Base-by-base conservation (phyloP, 2,329 filamentous ascomycete genomes). In the Gaeumannomyces sp. region DNA sequence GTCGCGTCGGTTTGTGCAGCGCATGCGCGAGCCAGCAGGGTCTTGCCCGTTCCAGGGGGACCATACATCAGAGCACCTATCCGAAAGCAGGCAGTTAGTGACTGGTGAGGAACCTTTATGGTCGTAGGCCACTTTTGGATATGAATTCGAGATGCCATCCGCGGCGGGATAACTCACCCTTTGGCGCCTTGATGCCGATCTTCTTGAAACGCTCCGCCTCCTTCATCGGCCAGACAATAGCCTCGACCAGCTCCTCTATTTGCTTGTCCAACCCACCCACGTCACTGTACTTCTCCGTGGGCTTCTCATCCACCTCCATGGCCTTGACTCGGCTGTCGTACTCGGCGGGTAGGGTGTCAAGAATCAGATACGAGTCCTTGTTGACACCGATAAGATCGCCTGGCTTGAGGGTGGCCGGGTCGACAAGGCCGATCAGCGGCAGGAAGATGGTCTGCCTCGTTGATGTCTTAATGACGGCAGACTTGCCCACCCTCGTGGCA, bases 271-370 rank as follows among this genome's bases (percentile, higher is more conserved):
- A 79, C 63, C 95, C 95, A 79, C 95, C 95, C 19, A 99, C 96
- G 80, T 99, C 95, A 64, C 89, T 95, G 81, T 99, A 99, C 80
- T 98, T 97, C 79, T 99, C 95, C 56, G 93, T 98, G 13, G 95
- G 96, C 84, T 99, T 99, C 85, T 99, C 96, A 73, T 99, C 95
- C 10, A 99, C 95, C 81, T 99, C 96, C 95, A 99, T 99, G 50
- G 96, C 96, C 83, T 99, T 99, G 70, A 99, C 95, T 77, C 95
- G 88, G 80, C 94, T 98, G 76, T 99, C 95, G 75, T 99, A 99
- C 77, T 99, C 96, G 60, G 95, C 95, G 1, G 95, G 95, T 70
- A 99, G 83, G 29, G 95, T 99, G 75, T 99, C 96, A 65, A 99
- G 85, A 69, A 99, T 92, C 50, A 99, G 88, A 76, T 99, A 99